phyloP scores from a whole-genome alignment of 495 filamentous ascomycete genomes.

The Lineolata rhizophorae region DNA sequence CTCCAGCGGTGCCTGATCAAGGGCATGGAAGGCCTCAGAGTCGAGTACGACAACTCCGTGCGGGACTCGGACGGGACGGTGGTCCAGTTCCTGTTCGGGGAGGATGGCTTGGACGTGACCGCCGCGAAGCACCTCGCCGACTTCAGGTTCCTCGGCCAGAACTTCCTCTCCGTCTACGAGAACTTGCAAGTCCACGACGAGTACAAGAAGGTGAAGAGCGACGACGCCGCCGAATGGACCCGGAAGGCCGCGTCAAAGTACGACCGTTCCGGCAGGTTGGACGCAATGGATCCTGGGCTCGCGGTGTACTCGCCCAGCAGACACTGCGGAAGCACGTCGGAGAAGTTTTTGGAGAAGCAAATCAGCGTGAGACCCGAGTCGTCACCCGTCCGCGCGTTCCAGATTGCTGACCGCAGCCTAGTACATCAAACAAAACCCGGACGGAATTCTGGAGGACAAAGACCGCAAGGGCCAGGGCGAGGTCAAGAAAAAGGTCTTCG shows the following conservation, averaged over 20 bases:
- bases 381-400: constrained; percentile 9
- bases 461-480: constrained; percentile 32
- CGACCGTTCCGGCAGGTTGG: constrained; percentile 41
- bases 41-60: constrained; percentile 84
- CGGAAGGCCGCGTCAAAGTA: constrained; percentile 36
- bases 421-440: constrained; percentile 58
- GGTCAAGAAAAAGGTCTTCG: constrained; percentile 51
- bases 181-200: constrained; percentile 29
- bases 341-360: constrained; percentile 40
- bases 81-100: constrained; percentile 90
- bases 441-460: constrained; percentile 58
- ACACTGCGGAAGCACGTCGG: constrained; percentile 68
- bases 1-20: constrained; percentile 96
- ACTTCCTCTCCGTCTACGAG: constrained; percentile 35
- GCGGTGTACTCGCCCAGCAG: constrained; percentile 51
- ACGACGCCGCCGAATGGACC: constrained; percentile 23
- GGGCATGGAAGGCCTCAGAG: constrained; percentile 88
- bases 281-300: constrained; percentile 55
- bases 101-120: constrained; percentile 84
- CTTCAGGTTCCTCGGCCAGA: constrained; percentile 76
- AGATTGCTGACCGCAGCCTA: constrained; percentile 16
- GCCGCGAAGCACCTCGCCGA: constrained; percentile 83
- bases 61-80: constrained; percentile 83
- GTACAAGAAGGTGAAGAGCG: constrained; percentile 21
- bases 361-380: too few species aligned